Percentiles rank a stretch among this genome's conserved stretches.
phyloP scores from a whole-genome alignment of 164 flowering plant genomes.

The Warburgia ugandensis region DNA sequence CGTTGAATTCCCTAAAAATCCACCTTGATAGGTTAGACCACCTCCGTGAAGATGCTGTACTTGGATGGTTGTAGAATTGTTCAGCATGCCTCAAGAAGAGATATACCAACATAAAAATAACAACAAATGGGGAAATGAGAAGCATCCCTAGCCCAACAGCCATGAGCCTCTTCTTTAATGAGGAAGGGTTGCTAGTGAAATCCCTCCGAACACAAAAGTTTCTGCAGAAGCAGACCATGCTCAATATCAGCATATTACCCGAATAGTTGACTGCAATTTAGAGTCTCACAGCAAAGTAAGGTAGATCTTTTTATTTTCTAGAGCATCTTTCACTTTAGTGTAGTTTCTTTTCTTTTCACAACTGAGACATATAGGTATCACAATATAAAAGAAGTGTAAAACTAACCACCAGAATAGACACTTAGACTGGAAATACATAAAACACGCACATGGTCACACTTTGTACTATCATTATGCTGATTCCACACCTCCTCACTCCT shows the following conservation, averaged over 20 bases:
- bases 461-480: too few relatives aligned
- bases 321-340: too few relatives aligned
- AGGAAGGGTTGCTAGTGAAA: constrained; percentile 63
- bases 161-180: constrained; percentile 80
- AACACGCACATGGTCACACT: too few relatives aligned
- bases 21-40: constrained; percentile 98
- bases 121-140: constrained; percentile 84
- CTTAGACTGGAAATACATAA: too few relatives aligned
- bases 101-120: constrained; percentile 89
- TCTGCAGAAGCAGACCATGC: constrained; percentile 35
- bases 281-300: neutral
- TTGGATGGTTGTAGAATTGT: constrained; percentile 92
- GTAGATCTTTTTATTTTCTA: neutral
- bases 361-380: too few relatives aligned
- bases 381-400: too few relatives aligned
- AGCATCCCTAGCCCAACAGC: constrained; percentile 80
- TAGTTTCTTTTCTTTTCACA: too few relatives aligned
- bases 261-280: too few relatives aligned
- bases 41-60: constrained; percentile 83
- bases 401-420: too few relatives aligned
- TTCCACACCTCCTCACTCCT: too few relatives aligned
- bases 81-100: constrained; percentile 95
- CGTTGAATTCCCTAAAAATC: constrained; percentile 95
- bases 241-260: too few relatives aligned
- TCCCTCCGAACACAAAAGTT: constrained; percentile 65